Percentiles rank a stretch among this genome's conserved stretches.
Evolutionary conservation across 2,329 filamentous ascomycete genomes (phyloP).

Genomic region (Nigrospora oryzae): DNA sequence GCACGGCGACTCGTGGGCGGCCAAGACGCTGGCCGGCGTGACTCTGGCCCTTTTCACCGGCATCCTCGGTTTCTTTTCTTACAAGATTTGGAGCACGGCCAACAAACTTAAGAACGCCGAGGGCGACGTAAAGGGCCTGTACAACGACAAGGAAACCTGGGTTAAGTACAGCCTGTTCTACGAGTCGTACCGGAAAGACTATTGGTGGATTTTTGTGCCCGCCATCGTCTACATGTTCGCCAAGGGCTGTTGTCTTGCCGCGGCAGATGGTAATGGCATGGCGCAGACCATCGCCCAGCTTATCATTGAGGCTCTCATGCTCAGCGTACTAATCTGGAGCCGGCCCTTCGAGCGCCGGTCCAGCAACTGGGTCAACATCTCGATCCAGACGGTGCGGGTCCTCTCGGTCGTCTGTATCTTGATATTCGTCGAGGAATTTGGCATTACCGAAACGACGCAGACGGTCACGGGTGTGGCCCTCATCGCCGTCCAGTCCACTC

Average conservation of each 20-base stretch:
- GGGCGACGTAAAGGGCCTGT: slow-evolving; percentile 66
- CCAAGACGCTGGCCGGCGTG: slow-evolving; percentile 72
- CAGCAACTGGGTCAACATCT: slow-evolving; percentile 86
- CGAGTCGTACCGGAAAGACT: slow-evolving; percentile 86
- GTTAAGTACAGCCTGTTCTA: slow-evolving; percentile 96
- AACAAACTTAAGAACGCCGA: slow-evolving; percentile 62
- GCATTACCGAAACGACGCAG: slow-evolving; percentile 83
- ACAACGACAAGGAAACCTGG: slow-evolving; percentile 86
- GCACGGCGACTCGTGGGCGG: slow-evolving; percentile 87
- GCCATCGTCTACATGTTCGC: slow-evolving; percentile 83
- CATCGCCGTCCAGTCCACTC: slow-evolving; percentile 78
- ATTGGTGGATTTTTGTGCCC: slow-evolving; percentile 96
- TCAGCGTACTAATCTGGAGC: slow-evolving; percentile 72
- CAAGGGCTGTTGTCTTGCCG: slow-evolving; percentile 80
- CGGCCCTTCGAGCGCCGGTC: slow-evolving; percentile 82
- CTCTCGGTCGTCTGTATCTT: slow-evolving; percentile 84
- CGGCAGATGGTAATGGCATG: slow-evolving; percentile 76
- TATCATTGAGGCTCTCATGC: slow-evolving; percentile 71
- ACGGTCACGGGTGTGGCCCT: slow-evolving; percentile 90
- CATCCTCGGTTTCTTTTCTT: slow-evolving; percentile 74
- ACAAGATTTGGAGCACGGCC: slow-evolving; percentile 73
- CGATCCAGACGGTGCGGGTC: slow-evolving; percentile 82
- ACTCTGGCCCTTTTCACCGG: slow-evolving; percentile 75
- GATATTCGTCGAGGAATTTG: slow-evolving; percentile 88
- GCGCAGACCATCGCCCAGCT: slow-evolving; percentile 73